Base-by-base conservation (phyloP, 805 yeast species). In the Candida andamanensis region DNA sequence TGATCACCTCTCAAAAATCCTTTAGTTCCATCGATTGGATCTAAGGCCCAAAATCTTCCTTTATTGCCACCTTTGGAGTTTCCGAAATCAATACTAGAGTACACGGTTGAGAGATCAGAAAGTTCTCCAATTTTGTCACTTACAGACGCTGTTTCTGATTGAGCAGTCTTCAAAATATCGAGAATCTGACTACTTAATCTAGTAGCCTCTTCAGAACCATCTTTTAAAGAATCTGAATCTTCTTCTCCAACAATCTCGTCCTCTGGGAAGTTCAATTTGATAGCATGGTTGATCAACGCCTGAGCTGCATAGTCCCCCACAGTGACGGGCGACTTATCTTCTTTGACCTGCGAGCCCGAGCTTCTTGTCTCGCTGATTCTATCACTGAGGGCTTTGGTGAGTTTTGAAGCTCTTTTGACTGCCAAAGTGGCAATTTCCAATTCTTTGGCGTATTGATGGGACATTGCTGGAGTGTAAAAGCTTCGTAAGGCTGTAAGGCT, bases 1-100 rank as follows among this genome's bases (percentile, higher is more conserved):
- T 92, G 99, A 43, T 89, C 97, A 28, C 95, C 95, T 51, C 99
- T 72, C 33, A 92, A 63, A 54, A 92, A 92, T 0, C 99, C 99
- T 55, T 65, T 92, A 14, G 99, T 92, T 6, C 99, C 99, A 52
- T 92, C 99, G 40, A 92, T 89, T 24, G 99, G 99, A 52, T 92
- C 99, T 49, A 92, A 63, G 1, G 97, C 95, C 99, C 99, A 92
- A 53, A 85, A 78, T 40, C 98, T 69, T 15, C 95, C 95, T 22
- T 57, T 64, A 19, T 60, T 45, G 4, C 97, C 95, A 33, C 97
- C 97, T 40, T 69, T 55, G 24, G 83, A 84, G 49, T 74, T 70
- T 29, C 98, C 98, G 38, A 69, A 60, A 52, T 87, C 95, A 36
- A 92, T 83, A 16, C 81, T 68, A 5, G 72, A 66, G 42, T 72